phyloP scores from a whole-genome alignment of 75 land plant genomes.

The Selaginella moellendorffii region DNA sequence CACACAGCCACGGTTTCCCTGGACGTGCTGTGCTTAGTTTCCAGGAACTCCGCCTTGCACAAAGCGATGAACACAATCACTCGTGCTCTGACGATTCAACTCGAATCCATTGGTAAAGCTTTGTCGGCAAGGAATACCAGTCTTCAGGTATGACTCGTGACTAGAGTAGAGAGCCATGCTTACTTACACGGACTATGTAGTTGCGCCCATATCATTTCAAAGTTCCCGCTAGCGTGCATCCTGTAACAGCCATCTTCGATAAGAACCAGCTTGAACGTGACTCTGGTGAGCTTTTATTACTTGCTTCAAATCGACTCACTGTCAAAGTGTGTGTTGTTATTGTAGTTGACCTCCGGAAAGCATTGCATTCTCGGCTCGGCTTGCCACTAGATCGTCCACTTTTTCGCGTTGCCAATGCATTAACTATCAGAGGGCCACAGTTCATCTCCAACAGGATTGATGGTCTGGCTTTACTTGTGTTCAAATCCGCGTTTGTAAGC shows the following conservation, averaged over 20 bases:
- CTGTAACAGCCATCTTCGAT: conserved; percentile 71
- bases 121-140: neutral
- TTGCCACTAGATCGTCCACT: conserved; percentile 88
- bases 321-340: no score
- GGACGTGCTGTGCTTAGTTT: neutral
- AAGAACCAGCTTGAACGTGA: conserved; percentile 75
- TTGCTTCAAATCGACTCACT: no score
- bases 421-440: conserved; percentile 23
- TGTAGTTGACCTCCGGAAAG: conserved; percentile 61
- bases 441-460: neutral
- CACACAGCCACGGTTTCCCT: neutral
- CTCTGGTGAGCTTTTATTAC: no score
- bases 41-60: neutral
- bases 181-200: neutral
- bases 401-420: conserved; percentile 66
- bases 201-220: conserved; percentile 46
- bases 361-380: conserved; percentile 52
- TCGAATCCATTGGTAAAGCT: neutral
- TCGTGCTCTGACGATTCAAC: neutral
- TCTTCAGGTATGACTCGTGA: neutral
- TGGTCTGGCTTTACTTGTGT: neutral
- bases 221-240: conserved; percentile 61
- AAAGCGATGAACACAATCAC: neutral
- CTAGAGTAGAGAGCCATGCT: neutral
- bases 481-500: neutral